Evolutionary conservation across 2,329 filamentous ascomycete genomes (phyloP).

Genomic region (Hypomyces perniciosus): DNA sequence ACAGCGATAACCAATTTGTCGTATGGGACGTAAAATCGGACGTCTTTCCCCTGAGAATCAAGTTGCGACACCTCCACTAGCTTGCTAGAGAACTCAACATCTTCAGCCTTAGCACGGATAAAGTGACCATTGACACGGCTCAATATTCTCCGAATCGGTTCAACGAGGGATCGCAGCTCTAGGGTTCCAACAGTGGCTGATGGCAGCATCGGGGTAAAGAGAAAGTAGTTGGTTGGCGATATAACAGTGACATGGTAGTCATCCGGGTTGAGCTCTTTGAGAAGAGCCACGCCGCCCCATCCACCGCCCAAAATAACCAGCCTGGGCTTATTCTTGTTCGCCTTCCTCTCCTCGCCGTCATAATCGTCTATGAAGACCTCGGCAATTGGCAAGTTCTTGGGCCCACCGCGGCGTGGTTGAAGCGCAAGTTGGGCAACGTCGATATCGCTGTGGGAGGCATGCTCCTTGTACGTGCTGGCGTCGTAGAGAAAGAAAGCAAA

Average conservation of each 20-base stretch:
- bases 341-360: constrained; percentile 63
- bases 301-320: constrained; percentile 89
- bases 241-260: constrained; percentile 96
- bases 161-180: constrained; percentile 83
- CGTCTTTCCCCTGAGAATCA: constrained; percentile 64
- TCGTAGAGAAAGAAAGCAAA: constrained; percentile 91
- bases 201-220: constrained; percentile 97
- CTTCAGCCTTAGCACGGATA: constrained; percentile 76
- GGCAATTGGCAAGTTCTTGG: constrained; percentile 90
- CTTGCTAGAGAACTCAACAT: constrained; percentile 87
- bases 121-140: constrained; percentile 78
- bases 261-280: constrained; percentile 84
- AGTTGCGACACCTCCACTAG: constrained; percentile 78
- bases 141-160: constrained; percentile 84
- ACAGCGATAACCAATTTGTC: constrained; percentile 94
- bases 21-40: constrained; percentile 89
- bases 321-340: constrained; percentile 80
- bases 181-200: constrained; percentile 95
- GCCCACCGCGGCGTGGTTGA: constrained; percentile 73
- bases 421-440: constrained; percentile 80
- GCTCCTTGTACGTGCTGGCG: constrained; percentile 79
- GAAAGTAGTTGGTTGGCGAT: constrained; percentile 90
- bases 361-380: constrained; percentile 86
- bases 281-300: constrained; percentile 86
- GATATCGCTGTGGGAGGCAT: constrained; percentile 62